Conservation (phyloP, 805 yeast genomes). For the Starmera quercuum region DNA sequence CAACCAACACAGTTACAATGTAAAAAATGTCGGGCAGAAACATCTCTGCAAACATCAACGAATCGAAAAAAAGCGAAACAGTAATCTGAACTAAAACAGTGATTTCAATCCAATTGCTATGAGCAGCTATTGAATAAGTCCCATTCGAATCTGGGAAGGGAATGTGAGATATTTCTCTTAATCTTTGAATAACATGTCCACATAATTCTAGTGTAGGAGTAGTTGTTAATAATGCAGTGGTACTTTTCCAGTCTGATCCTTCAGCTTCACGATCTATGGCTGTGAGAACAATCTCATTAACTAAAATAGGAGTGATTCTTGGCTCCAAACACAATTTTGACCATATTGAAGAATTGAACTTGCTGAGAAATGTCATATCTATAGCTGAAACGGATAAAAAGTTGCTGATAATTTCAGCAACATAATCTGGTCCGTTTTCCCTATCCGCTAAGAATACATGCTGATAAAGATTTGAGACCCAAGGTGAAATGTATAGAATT, state of each 20-base stretch:
- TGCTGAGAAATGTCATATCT: constrained; percentile 39
- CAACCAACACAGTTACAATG: constrained; percentile 51
- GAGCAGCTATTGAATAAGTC: constrained; percentile 40
- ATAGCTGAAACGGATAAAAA: constrained; percentile 51
- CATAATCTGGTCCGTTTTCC: constrained; percentile 50
- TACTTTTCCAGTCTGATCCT: constrained; percentile 57
- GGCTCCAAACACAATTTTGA: constrained; percentile 55
- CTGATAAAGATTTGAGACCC: constrained; percentile 62
- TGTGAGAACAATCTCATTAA: constrained; percentile 69
- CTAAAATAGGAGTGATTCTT: constrained; percentile 44
- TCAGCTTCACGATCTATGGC: constrained; percentile 76
- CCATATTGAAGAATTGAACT: constrained; percentile 62
- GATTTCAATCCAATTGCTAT: constrained; percentile 63
- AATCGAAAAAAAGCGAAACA: constrained; percentile 64
- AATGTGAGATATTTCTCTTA: constrained; percentile 46
- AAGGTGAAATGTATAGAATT: constrained; percentile 51
- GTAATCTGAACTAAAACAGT: constrained; percentile 58
- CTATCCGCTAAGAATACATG: constrained; percentile 48
- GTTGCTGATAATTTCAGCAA: constrained; percentile 53
- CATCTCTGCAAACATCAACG: constrained; percentile 49
- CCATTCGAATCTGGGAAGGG: constrained; percentile 34
- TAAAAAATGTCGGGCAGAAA: constrained; percentile 67
- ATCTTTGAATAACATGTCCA: constrained; percentile 50
- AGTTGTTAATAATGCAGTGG: constrained; percentile 52
- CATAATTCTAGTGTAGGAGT: constrained; percentile 70